Base-by-base conservation (phyloP, 2,329 filamentous ascomycete genomes). In the Gremmenia infestans region DNA sequence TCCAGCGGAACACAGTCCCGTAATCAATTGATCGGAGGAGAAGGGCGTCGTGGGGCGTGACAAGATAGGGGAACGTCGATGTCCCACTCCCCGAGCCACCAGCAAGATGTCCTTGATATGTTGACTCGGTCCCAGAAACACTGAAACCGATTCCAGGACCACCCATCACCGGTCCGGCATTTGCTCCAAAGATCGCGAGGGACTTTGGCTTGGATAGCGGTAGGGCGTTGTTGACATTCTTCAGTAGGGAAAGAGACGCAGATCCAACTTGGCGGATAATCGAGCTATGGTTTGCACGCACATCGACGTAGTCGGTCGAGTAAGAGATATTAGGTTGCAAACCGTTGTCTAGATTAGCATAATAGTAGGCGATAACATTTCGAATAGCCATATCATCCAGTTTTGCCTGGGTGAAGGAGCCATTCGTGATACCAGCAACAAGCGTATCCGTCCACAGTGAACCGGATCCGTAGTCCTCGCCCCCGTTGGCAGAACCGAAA, bases 401-500 rank as follows among this genome's bases (percentile, higher is more conserved):
- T 5, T 85, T 76, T 0, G 72, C 70, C 54, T 80, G 73, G 0
- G 81, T 71, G 0, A 89, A 70, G 0, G 78, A 78, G 1, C 83
- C 83, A 58, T 87, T 85, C 7, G 72, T 72, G n/a, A 89, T 79
- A 0, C 84, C 81, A 5, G 77, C 69, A 1, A 75, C 72, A 6
- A 32, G 28, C 1, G 28, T 11, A 32, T 32, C 28, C 28, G 28
- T 32, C 28, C 28, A 32, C 28, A 32, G 3, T 32, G 9, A 8
- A 32, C 28, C 11, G 28, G 28, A 32, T 32, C 28, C 28, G 28
- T 32, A 32, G 68, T 96, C 91, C 6, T 96, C 77, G 1, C 92
- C 92, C 5, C 89, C 87, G 6, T 95, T 74, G 3, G 89, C 88
- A 53, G 82, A 87, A 8, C 81, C 83, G 1, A 95, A 88, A 11